Evolutionary conservation across 805 yeast species (phyloP), one percentile per base, ranked within the genome.

Genomic region (Ogataea allantospora): DNA sequence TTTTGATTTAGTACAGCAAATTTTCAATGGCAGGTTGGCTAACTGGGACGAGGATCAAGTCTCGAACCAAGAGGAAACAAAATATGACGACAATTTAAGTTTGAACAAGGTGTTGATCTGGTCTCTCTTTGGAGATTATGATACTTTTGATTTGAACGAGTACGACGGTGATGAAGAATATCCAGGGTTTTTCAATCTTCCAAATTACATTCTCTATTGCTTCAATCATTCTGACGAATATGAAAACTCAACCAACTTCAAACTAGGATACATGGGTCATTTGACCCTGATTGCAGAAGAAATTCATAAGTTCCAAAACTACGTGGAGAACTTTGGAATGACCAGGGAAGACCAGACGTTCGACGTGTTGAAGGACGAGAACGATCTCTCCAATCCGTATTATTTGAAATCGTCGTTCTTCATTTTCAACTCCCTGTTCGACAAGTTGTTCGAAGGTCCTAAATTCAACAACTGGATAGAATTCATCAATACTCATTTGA

Each of bases 1-100:
- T 8, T 93, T 91, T 67, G 99, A 93, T 63, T 74, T 93, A 42
- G 81, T 93, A 15, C 99, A 93, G 60, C 99, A 93, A 58, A 78
- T 93, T 8, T 78, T 91, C 61, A 88, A 88, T 60, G 97, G 96
- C 1, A 44, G 62, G 28, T 48, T 62, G 27, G 57, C 62, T 9
- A 62, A 62, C 34, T 62, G 64, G 60, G 66, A 62, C 34, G 66
- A 62, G 38, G 64, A 60, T 33, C 56, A 59, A 33, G 60, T 61
- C 3, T 50, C 60, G 3, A 57, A 57, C 30, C 62, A 57, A 35
- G 63, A 54, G 35, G 64, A 61, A 28, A 57, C 62, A 4, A 51
- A 50, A 20, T 62, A 45, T 41, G 64, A 60, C 45, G 66, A 60
- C 37, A 56, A 53, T 32, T 34, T 55, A 22, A 56, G 56, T 47